Base-by-base conservation (phyloP, 371 early-diverging fungal species). In the Sanchytrium tribonematis region DNA sequence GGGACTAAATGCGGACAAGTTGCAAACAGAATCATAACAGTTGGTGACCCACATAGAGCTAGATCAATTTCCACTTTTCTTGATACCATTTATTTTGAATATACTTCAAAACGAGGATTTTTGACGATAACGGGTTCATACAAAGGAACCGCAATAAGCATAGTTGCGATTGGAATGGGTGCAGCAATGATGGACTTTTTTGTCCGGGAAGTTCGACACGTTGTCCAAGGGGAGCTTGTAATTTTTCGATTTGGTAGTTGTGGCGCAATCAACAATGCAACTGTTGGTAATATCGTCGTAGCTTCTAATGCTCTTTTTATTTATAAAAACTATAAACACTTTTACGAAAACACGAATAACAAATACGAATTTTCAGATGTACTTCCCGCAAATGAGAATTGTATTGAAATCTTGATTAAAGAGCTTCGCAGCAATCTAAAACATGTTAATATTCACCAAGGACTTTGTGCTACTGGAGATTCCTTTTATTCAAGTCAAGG, bases 401-500 rank as follows among this genome's bases (percentile, higher is more conserved):
- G 66, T 27, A 17, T n/a, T 28, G 28, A 71, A 16, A 28, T 27
- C 27, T 17, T 65, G 48, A 5, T 66, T 74, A 28, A 22, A 22
- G 29, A 66, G 70, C 16, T 27, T 68, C n/a, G 71, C 0, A 66
- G 76, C 28, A 80, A 82, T 1, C 72, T 76, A 16, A 80, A 80
- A n/a, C 80, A 83, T n/a, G 77, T 92, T 29, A 73, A 80, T 66
- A 74, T 74, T 22, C 22, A 48, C 22, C 12, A 48, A 16, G 91
- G 95, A 0, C 68, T 87, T 29, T 87, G 90, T 72, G 88, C 85
- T 0, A 88, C 89, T 27, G 87, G 88, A 0, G 91, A 91, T 72
- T 86, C 89, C 0, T 94, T 94, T 78, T 95, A 95, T 71, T 83
- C 86, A 1, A 83, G 89, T 17, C 93, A 95, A 77, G 93, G 90